These are phyloP conservation scores for Chytriomyces confervae DNA, from an alignment of 192 early-diverging fungal species.

Conservation along the genomic window DNA sequence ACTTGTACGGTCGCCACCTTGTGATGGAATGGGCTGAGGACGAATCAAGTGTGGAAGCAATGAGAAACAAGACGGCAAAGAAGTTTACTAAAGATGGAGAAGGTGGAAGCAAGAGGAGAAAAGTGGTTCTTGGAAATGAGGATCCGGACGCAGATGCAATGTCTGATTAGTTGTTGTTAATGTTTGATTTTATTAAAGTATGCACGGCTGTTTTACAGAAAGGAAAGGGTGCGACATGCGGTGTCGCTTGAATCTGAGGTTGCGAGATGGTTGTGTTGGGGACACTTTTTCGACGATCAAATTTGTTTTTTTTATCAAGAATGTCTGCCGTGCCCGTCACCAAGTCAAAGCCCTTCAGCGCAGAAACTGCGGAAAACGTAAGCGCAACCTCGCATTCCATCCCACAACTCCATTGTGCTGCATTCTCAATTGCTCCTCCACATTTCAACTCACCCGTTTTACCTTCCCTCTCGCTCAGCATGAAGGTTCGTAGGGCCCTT, in stretches of 20 bases:
- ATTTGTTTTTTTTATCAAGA: constrained; percentile 1
- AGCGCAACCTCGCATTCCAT: neutral
- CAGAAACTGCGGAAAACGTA: constrained; percentile 39
- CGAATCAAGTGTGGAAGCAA: constrained; percentile 73
- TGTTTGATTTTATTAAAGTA: neutral
- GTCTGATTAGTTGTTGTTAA: neutral
- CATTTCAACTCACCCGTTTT: no score
- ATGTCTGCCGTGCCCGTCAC: constrained; percentile 19
- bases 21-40: constrained; percentile 95
- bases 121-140: constrained; percentile 64
- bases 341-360: constrained; percentile 24
- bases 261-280: no score
- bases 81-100: constrained; percentile 69
- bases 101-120: constrained; percentile 65
- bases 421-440: no score
- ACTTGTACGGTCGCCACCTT: constrained; percentile 96
- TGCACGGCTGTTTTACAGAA: no score
- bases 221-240: no score
- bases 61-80: constrained; percentile 84
- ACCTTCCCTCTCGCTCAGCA: no score
- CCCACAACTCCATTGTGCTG: no score
- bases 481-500: no score
- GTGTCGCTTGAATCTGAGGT: no score
- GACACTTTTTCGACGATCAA: neutral
- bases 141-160: constrained; percentile 12